These are phyloP conservation scores for Aspergillus ustus DNA, from an alignment of 2,329 filamentous ascomycete genomes.

Conservation along the genomic window DNA sequence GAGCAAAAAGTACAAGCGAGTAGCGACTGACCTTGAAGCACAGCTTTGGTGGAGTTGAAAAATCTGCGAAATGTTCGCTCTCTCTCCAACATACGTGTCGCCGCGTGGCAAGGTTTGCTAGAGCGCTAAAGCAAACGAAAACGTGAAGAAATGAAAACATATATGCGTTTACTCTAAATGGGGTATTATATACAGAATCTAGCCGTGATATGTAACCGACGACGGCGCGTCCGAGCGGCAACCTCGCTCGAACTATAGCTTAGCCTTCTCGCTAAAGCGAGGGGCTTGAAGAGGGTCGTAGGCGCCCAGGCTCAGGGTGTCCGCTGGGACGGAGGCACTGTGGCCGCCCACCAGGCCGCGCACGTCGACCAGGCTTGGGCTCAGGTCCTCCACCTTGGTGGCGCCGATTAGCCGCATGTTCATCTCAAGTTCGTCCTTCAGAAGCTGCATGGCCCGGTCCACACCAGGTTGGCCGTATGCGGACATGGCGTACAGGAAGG, in stretches of 20 bases:
- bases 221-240: neutral
- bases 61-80: neutral
- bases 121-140: neutral
- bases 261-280: constrained; percentile 54
- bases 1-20: neutral
- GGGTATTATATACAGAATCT: constrained; percentile 15
- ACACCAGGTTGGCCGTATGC: constrained; percentile 87
- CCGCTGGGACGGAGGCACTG: constrained; percentile 61
- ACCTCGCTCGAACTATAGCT: constrained; percentile 35
- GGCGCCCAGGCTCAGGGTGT: constrained; percentile 62
- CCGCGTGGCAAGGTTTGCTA: neutral
- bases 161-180: constrained; percentile 6
- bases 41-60: neutral
- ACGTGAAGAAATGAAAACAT: neutral
- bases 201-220: neutral
- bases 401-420: constrained; percentile 94
- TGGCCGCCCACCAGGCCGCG: constrained; percentile 67
- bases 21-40: neutral
- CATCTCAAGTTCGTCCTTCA: constrained; percentile 98
- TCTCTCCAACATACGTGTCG: neutral
- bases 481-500: constrained; percentile 96
- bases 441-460: constrained; percentile 85
- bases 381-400: constrained; percentile 73
- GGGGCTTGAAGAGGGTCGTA: constrained; percentile 61
- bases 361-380: constrained; percentile 78